These are phyloP conservation scores for Termitomyces sp. DNA, from an alignment of 768 basidiomycete genomes.

Conservation along the genomic window DNA sequence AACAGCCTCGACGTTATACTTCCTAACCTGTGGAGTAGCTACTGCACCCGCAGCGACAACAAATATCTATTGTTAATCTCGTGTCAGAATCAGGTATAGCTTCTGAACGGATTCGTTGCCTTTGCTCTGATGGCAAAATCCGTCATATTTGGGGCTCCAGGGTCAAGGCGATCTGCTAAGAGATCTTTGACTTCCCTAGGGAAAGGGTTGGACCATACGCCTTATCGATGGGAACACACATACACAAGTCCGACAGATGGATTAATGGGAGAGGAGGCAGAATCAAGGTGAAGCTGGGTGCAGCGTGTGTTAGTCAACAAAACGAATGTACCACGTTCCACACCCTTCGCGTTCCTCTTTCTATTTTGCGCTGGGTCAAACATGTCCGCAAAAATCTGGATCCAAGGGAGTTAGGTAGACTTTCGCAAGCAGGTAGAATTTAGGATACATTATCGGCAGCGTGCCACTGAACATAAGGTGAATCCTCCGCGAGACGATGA, in stretches of 20 bases:
- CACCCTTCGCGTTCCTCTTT: neutral
- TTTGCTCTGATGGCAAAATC: neutral
- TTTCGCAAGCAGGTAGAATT: too few species aligned
- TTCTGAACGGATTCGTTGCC: neutral
- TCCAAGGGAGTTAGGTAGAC: neutral
- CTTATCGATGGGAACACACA: neutral
- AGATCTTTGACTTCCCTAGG: neutral
- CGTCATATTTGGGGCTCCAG: neutral
- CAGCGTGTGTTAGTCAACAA: neutral
- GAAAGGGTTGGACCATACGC: neutral
- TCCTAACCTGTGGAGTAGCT: neutral
- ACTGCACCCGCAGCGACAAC: neutral
- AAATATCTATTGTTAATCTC: neutral
- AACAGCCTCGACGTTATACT: too few species aligned
- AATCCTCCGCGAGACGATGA: neutral
- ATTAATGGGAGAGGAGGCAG: neutral
- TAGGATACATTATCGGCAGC: neutral
- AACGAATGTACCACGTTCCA: neutral
- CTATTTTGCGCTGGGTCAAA: neutral
- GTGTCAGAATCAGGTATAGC: neutral
- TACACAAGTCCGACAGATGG: neutral
- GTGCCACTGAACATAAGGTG: conserved; percentile 1
- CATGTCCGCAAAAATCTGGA: neutral
- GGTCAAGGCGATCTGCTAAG: neutral
- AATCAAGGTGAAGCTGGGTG: neutral